phyloP scores from a whole-genome alignment of 495 filamentous ascomycete genomes.

The Zalerion maritima region DNA sequence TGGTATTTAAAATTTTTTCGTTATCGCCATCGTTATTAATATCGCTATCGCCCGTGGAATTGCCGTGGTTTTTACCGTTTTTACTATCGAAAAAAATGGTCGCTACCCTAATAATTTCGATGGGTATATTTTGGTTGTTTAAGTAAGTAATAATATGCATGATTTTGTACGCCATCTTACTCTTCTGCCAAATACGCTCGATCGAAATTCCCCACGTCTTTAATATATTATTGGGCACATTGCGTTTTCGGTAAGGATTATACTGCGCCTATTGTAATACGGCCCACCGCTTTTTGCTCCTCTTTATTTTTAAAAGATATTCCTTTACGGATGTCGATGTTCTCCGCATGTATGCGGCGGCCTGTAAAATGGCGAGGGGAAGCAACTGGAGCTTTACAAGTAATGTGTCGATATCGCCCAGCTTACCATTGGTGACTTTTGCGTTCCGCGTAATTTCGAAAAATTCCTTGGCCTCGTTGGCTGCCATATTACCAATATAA shows the following conservation, averaged over 20 bases:
- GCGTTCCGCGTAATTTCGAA: conserved; percentile 5
- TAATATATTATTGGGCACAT: conserved; percentile 13
- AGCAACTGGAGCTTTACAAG: conserved; percentile 13
- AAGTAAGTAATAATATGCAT: too few species aligned
- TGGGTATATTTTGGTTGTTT: too few species aligned
- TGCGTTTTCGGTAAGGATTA: conserved; percentile 7
- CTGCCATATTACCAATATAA: conserved; percentile 8
- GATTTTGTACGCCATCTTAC: too few species aligned
- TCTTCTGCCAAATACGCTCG: too few species aligned
- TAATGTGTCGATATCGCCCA: conserved; percentile 4
- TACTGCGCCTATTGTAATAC: conserved; percentile 6
- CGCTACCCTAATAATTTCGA: too few species aligned
- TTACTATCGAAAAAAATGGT: too few species aligned
- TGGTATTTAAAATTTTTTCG: too few species aligned
- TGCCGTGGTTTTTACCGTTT: too few species aligned
- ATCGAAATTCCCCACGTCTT: too few species aligned
- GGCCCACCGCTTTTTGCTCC: conserved; percentile 5
- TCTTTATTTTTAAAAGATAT: conserved; percentile 8
- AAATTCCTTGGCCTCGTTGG: conserved; percentile 6
- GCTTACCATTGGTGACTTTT: conserved; percentile 6
- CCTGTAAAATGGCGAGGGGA: conserved; percentile 16
- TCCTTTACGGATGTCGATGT: conserved; percentile 10
- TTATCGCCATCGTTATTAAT: too few species aligned
- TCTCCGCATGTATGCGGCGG: conserved; percentile 14
- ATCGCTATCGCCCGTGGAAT: too few species aligned